Conservation (phyloP, 2,329 filamentous ascomycete species). For the Fusarium metavorans region DNA sequence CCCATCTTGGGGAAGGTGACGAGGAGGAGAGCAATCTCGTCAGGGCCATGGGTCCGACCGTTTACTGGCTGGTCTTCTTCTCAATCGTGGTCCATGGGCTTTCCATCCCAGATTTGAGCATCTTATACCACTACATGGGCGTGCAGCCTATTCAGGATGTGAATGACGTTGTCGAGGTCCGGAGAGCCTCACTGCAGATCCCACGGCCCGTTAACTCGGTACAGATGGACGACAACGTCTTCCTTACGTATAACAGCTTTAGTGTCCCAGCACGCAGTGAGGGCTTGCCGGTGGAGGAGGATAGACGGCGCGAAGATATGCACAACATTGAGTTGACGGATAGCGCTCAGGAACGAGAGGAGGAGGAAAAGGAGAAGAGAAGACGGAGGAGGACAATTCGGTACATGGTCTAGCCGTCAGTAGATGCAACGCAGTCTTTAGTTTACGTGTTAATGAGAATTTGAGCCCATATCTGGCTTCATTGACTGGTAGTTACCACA, state of each 20-base stretch:
- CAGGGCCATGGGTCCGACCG: conserved; percentile 52
- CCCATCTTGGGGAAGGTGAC: conserved; percentile 49
- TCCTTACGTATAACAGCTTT: not conserved
- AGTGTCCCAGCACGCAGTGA: not conserved
- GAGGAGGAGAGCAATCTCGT: conserved; percentile 51
- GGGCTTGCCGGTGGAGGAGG: not conserved
- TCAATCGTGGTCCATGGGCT: conserved; percentile 37
- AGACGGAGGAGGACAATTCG: not conserved
- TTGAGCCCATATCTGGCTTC: not conserved
- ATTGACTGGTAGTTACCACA: not conserved
- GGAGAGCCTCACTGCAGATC: not conserved
- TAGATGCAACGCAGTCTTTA: not conserved
- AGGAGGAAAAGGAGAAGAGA: not conserved
- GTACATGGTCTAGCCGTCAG: not conserved
- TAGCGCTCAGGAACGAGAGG: not conserved
- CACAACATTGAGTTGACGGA: not conserved
- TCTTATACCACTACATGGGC: not conserved
- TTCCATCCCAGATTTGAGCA: not conserved
- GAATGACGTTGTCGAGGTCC: not conserved
- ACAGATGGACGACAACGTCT: not conserved
- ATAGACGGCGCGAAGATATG: not conserved
- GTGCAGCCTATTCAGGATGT: not conserved
- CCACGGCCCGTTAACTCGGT: not conserved
- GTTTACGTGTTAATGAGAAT: not conserved
- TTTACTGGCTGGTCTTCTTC: conserved; percentile 55